These are phyloP conservation scores for Sphagnum fallax DNA, from an alignment of 228 moss, liverwort and hornwort species.

Conservation along the genomic window DNA sequence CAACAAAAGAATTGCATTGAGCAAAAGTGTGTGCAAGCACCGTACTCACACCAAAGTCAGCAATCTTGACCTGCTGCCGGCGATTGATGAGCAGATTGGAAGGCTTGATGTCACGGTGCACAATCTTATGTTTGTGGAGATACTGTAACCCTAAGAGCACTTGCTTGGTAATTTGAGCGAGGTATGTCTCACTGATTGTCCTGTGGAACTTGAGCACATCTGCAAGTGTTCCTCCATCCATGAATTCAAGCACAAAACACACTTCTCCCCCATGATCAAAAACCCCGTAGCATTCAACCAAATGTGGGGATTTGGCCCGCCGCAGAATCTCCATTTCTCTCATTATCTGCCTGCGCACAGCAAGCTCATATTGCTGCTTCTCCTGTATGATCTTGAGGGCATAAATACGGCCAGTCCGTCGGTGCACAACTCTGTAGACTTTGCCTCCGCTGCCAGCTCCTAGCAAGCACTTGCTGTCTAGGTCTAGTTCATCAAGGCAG, in stretches of 20 bases:
- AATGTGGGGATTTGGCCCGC: slow-evolving; percentile 64
- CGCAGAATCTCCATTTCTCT: slow-evolving; percentile 89
- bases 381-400: slow-evolving; percentile 95
- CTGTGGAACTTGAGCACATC: slow-evolving; percentile 67
- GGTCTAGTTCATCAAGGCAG: slow-evolving; percentile 63
- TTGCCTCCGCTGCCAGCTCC: slow-evolving; percentile 90
- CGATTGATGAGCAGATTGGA: slow-evolving; percentile 82
- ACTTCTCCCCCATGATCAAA: slow-evolving; percentile 79
- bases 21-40: slow-evolving; percentile 89
- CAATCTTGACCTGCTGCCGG: slow-evolving; percentile 93
- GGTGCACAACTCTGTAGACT: slow-evolving; percentile 88
- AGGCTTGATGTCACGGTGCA: slow-evolving; percentile 93
- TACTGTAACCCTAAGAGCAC: slow-evolving; percentile 70
- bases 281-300: slow-evolving; percentile 94
- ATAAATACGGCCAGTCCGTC: slow-evolving; percentile 63
- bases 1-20: slow-evolving; percentile 96
- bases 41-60: slow-evolving; percentile 94
- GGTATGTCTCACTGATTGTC: slow-evolving; percentile 68
- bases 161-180: slow-evolving; percentile 86
- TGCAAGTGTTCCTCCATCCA: slow-evolving; percentile 90
- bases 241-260: slow-evolving; percentile 82
- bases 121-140: slow-evolving; percentile 86
- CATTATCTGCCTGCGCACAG: slow-evolving; percentile 77
- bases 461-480: slow-evolving; percentile 30
- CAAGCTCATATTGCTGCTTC: slow-evolving; percentile 63